Conservation (phyloP, 768 basidiomycete species). For the Steccherinum ochraceum region DNA sequence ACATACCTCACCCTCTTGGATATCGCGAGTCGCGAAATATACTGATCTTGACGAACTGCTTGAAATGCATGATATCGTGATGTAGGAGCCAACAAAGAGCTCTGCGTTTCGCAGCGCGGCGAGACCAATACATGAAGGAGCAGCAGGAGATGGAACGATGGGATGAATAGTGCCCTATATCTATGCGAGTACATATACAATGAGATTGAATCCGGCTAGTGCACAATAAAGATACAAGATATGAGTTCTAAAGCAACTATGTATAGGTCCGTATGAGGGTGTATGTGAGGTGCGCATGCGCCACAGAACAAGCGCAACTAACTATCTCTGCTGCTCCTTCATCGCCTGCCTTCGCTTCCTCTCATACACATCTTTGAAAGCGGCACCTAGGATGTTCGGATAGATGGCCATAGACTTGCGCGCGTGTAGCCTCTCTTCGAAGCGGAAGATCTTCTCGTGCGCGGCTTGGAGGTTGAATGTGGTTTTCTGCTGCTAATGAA, state of each 20-base stretch:
- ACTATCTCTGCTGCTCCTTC: neutral
- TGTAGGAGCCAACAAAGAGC: no score
- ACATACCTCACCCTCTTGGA: no score
- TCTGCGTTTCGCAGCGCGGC: no score
- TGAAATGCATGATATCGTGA: no score
- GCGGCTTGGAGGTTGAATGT: slow-evolving; percentile 21
- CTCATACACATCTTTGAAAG: slow-evolving; percentile 19
- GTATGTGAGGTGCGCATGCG: neutral
- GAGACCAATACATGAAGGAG: no score
- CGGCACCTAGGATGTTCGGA: slow-evolving; percentile 28
- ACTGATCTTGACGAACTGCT: no score
- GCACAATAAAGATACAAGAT: neutral
- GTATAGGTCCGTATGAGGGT: neutral
- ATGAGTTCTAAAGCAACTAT: neutral
- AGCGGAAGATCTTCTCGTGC: slow-evolving; percentile 40
- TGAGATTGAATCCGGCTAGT: neutral
- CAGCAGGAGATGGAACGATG: no score
- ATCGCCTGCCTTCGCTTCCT: slow-evolving; percentile 1
- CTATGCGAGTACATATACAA: neutral
- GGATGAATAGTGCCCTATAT: no score
- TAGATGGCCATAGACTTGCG: slow-evolving; percentile 51
- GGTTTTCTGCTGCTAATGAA: slow-evolving; percentile 17
- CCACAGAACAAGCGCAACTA: neutral
- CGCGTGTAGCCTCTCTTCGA: slow-evolving; percentile 49
- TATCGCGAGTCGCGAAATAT: no score